Evolutionary conservation across 768 basidiomycete species (phyloP).

Genomic region (Tricholoma sp.): DNA sequence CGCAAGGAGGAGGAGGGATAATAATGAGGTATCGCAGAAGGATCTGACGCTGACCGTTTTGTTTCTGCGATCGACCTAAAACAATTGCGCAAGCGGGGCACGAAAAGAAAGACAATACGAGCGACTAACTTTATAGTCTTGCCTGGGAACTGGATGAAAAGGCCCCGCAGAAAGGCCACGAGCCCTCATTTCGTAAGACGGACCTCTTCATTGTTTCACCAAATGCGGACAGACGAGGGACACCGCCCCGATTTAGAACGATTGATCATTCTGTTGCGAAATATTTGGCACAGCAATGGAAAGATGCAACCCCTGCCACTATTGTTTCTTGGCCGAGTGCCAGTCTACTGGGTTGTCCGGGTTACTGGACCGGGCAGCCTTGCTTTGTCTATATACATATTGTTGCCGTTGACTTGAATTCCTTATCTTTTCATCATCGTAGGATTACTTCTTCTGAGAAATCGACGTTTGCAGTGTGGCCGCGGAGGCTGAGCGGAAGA

Average conservation of each 20-base stretch:
- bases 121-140: constrained; percentile 48
- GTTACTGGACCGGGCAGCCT: constrained; percentile 29
- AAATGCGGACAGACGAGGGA: constrained; percentile 26
- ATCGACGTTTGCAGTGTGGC: background rate
- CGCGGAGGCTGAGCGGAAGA: constrained; percentile 7
- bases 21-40: constrained; percentile 45
- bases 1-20: constrained; percentile 32
- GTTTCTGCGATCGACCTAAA: constrained; percentile 41
- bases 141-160: constrained; percentile 26
- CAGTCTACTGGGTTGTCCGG: constrained; percentile 19
- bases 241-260: constrained; percentile 35
- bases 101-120: constrained; percentile 55
- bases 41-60: constrained; percentile 37
- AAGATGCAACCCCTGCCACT: constrained; percentile 30
- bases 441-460: constrained; percentile 21
- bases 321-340: constrained; percentile 38
- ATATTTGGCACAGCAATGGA: constrained; percentile 36
- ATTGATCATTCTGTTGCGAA: constrained; percentile 20
- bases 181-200: constrained; percentile 32
- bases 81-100: constrained; percentile 67
- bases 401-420: constrained; percentile 18
- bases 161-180: constrained; percentile 33
- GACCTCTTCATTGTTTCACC: constrained; percentile 29
- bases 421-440: constrained; percentile 23
- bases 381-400: constrained; percentile 21